Conservation (phyloP, 208 protist species). For the Acanthamoeba royreba region DNA sequence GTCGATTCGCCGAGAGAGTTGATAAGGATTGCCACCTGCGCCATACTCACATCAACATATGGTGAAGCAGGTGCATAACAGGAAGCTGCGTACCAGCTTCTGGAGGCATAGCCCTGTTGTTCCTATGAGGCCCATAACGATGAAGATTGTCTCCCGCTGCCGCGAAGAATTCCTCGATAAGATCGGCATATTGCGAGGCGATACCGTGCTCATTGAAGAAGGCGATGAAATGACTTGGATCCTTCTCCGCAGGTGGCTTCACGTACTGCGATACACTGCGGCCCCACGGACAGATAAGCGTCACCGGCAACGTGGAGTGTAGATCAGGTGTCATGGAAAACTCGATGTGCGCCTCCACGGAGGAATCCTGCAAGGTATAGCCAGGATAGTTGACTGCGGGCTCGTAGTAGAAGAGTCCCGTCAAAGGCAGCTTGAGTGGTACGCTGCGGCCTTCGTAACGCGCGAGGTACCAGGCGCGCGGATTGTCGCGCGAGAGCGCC, state of each 20-base stretch:
- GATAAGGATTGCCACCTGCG: neutral
- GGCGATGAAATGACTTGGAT: neutral
- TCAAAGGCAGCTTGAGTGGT: neutral
- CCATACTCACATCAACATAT: neutral
- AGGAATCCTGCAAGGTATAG: neutral
- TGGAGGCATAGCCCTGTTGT: neutral
- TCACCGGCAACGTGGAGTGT: neutral
- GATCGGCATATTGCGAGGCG: neutral
- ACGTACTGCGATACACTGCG: neutral
- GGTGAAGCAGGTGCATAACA: neutral
- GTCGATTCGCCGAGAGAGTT: neutral
- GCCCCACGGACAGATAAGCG: conserved; percentile 15
- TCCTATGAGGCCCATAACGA: neutral
- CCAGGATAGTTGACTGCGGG: neutral
- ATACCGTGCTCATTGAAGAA: conserved; percentile 29
- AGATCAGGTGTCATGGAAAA: conserved; percentile 5
- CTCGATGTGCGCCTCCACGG: neutral
- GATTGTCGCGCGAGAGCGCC: neutral
- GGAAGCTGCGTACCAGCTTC: neutral
- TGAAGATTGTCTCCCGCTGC: neutral
- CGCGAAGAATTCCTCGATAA: neutral
- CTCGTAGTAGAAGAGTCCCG: conserved; percentile 25
- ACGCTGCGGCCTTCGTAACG: neutral
- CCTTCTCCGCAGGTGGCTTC: neutral
- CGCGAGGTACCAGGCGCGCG: neutral